Base-by-base conservation (phyloP, 768 basidiomycete species). In the Tricholoma matsutake region DNA sequence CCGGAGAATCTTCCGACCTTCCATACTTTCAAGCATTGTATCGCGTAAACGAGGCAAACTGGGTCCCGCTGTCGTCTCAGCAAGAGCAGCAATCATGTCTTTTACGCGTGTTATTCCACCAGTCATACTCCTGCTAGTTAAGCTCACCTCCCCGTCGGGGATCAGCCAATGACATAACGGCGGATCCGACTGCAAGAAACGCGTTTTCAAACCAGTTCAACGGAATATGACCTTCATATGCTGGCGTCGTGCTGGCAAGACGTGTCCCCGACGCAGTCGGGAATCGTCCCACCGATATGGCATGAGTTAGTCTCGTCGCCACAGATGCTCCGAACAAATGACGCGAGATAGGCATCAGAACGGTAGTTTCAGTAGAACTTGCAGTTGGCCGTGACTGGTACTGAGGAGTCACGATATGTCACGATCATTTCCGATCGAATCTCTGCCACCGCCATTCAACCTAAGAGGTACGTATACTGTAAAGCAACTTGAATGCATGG, bases 71-170 rank as follows among this genome's bases (percentile, higher is more conserved):
- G 96, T 95, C 1, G 94, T 94, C 75, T 98, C 97, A 22, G 93
- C 94, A 8, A 98, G 82, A 4, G 93, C 91, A 10, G 97, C 96
- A 43, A 98, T 84, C 89, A 99, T 94, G 73, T 99, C 96, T 98
- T 62, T 20, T 43, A 16, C 39, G 51, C 25, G 18, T 56, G 47
- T 53, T 29, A 54, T 58, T 32, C 37, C 52, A 18, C 37, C n/a
- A 52, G 47, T 52, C 34, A n/a, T 11, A 31, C 18, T 28, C 34
- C 37, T 51, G 18, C 20, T 25, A n/a, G 34, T 54, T n/a, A 43
- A 13, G 72, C 88, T 71, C 68, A 94, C 96, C 96, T 64, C 87
- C 94, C 70, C 96, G 80, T 31, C 85, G 80, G 25, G 96, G 94
- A 71, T 97, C 85, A 29, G 83, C 75, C 13, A 98, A 78, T 13